These are phyloP conservation scores for Rostrohypoxylon terebratum DNA, from an alignment of 495 filamentous ascomycete genomes.

Conservation along the genomic window DNA sequence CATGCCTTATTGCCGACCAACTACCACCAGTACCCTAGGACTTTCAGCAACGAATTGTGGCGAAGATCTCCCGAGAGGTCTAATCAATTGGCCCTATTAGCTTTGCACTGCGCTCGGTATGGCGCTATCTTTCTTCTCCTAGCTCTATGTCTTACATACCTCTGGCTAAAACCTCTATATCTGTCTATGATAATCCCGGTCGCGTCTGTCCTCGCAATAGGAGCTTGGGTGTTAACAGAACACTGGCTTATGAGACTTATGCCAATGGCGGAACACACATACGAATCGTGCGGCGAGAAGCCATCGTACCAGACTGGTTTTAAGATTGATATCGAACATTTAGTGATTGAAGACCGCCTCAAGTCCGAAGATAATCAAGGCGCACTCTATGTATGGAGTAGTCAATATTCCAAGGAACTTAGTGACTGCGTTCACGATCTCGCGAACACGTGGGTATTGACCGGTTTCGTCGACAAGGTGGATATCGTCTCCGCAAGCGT, in stretches of 20 bases:
- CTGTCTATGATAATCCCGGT: neutral
- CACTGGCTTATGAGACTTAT: neutral
- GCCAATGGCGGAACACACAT: neutral
- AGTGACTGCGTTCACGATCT: conserved; percentile 9
- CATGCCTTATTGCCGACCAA: conserved; percentile 5
- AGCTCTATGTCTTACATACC: neutral
- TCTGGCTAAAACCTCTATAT: neutral
- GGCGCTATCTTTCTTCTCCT: neutral
- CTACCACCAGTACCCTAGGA: conserved; percentile 1
- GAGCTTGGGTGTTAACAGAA: neutral
- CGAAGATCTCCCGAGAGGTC: neutral
- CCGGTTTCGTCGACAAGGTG: conserved; percentile 3
- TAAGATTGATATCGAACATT: conserved; percentile 11
- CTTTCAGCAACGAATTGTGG: conserved; percentile 14
- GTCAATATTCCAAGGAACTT: conserved; percentile 4
- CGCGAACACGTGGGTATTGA: conserved; percentile 1
- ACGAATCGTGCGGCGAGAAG: neutral
- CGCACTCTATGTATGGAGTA: conserved; percentile 14
- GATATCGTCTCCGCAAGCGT: neutral
- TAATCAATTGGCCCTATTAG: neutral
- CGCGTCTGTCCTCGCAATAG: neutral
- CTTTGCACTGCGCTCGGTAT: neutral
- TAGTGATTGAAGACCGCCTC: conserved; percentile 10
- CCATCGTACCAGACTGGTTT: neutral
- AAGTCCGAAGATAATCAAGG: conserved; percentile 5